Evolutionary conservation across 176 grass and related monocot genomes (phyloP).

Genomic region (Eremochloa ophiuroides): DNA sequence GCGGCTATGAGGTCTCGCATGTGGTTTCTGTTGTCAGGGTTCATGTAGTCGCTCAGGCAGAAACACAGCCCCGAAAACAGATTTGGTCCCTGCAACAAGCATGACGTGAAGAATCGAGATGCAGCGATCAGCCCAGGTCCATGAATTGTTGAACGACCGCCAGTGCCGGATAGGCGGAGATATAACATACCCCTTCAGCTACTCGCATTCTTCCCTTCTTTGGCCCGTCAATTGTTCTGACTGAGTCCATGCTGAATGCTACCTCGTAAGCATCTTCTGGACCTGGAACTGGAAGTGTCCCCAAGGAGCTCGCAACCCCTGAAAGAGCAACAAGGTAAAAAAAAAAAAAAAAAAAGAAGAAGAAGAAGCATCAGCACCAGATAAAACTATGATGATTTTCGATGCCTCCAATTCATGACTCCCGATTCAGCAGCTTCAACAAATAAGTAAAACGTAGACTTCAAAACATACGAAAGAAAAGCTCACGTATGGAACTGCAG

Average conservation of each 20-base stretch:
- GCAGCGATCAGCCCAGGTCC: background rate
- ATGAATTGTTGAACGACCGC: background rate
- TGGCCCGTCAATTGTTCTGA: background rate
- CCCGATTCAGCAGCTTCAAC: background rate
- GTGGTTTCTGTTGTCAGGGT: background rate
- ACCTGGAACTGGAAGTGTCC: background rate
- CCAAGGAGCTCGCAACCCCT: slow-evolving; percentile 25
- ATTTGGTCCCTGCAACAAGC: slow-evolving; percentile 26
- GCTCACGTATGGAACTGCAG: background rate
- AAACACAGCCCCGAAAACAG: slow-evolving; percentile 33
- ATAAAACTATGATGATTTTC: background rate
- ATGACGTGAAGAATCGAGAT: background rate
- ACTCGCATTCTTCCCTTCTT: slow-evolving; percentile 33
- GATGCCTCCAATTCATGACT: background rate
- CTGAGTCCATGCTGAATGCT: background rate
- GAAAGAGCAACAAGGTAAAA: background rate
- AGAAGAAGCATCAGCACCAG: background rate
- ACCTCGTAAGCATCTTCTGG: slow-evolving; percentile 30
- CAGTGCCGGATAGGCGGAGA: background rate
- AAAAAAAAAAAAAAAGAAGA: no score
- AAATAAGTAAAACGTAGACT: background rate
- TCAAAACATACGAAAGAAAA: background rate
- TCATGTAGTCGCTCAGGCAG: slow-evolving; percentile 36
- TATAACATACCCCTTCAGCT: slow-evolving; percentile 35
- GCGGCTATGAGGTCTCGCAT: background rate